Evolutionary conservation across 2,329 filamentous ascomycete genomes (phyloP), one percentile per base, ranked within the genome.

Genomic region (Corinectria fuckeliana): DNA sequence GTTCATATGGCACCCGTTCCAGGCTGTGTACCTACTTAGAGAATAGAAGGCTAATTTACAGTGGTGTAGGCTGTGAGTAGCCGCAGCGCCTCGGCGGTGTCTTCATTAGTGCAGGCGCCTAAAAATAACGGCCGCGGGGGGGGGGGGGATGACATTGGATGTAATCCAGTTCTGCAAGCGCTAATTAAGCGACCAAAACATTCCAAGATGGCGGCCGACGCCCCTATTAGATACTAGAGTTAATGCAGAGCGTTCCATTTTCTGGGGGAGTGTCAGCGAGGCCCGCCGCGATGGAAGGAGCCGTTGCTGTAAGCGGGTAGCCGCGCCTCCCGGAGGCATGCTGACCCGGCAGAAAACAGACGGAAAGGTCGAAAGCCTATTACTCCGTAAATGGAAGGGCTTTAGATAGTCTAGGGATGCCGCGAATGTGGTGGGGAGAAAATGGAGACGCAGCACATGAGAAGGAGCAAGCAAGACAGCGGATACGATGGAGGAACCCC

Each of bases 51-150:
- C n/a, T n/a, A n/a, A n/a, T n/a, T n/a, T n/a, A n/a, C n/a, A n/a
- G n/a, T n/a, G n/a, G n/a, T n/a, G n/a, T n/a, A 30, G 25, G 44
- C 34, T 55, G 39, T 36, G 25, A 50, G 36, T 55, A 36, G 45
- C 52, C 51, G 42, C 51, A 55, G 51, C 51, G 51, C 51, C 18
- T 23, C 16, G 18, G 23, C 23, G 41, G 36, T 14, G n/a, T 32
- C 30, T 21, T 39, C 23, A n/a, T 42, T n/a, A 8, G 25, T 16
- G 38, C 10, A 5, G 18, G 54, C 54, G 54, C 54, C 54, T 50
- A 56, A 56, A 56, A 56, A 56, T 56, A 56, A 51, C 38, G 28
- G 26, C 18, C 28, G 47, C 13, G 23, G 51, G 28, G 44, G 36
- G 36, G n/a, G n/a, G n/a, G n/a, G n/a, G n/a, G n/a, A n/a, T n/a